Evolutionary conservation across 2,329 filamentous ascomycete species (phyloP).

Genomic region (Ophiosphaerella herpotricha): DNA sequence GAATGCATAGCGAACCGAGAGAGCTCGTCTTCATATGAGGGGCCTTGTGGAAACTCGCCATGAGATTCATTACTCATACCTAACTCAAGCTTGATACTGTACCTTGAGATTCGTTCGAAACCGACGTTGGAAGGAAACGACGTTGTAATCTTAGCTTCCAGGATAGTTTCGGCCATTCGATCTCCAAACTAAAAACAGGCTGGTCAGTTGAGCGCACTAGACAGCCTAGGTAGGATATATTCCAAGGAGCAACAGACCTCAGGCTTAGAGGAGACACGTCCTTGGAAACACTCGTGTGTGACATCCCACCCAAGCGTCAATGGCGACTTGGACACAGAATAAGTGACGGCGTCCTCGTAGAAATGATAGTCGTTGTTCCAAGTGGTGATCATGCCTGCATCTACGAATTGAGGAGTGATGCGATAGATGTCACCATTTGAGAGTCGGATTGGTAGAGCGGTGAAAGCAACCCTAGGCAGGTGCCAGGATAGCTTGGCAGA

Average conservation of each 20-base stretch:
- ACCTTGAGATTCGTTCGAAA: slow-evolving; percentile 38
- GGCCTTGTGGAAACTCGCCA: background rate
- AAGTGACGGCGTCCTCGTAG: slow-evolving; percentile 5
- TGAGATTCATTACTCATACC: background rate
- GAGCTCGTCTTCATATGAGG: background rate
- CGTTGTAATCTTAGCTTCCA: slow-evolving; percentile 19
- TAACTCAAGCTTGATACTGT: slow-evolving; percentile 27
- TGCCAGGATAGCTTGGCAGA: slow-evolving; percentile 28
- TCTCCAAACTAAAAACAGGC: background rate
- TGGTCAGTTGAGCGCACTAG: background rate
- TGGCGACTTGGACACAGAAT: slow-evolving; percentile 12
- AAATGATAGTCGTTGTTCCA: background rate
- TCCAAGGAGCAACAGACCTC: background rate
- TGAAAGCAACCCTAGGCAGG: slow-evolving; percentile 23
- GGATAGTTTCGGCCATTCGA: slow-evolving; percentile 11
- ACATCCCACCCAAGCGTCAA: slow-evolving; percentile 26
- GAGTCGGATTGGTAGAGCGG: slow-evolving; percentile 13
- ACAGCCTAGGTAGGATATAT: background rate
- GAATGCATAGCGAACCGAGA: too few relatives aligned
- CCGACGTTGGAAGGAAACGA: slow-evolving; percentile 31
- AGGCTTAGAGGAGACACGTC: slow-evolving; percentile 13
- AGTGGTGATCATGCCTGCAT: background rate
- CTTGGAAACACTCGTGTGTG: slow-evolving; percentile 21
- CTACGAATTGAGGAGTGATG: slow-evolving; percentile 19
- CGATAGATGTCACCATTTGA: slow-evolving; percentile 21